These are phyloP conservation scores for Phytopythium ostracodes DNA, from an alignment of 352 stramenopile species.

Conservation along the genomic window DNA sequence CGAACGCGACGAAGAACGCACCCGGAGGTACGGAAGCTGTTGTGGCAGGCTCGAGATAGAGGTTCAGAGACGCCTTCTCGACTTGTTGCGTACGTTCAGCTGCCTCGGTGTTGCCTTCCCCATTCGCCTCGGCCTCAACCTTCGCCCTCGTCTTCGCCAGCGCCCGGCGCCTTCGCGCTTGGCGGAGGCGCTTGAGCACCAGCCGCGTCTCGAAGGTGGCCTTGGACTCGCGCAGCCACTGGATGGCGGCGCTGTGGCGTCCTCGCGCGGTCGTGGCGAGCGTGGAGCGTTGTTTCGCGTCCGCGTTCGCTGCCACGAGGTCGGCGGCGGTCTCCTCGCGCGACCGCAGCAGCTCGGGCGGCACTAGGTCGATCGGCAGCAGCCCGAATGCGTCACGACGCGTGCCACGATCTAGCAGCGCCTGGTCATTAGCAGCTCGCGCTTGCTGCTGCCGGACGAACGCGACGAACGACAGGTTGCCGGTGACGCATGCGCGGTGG, in stretches of 20 bases:
- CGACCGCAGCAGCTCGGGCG: slow-evolving; percentile 37
- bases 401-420: slow-evolving; percentile 20
- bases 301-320: slow-evolving; percentile 1
- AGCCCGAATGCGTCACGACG: slow-evolving; percentile 47
- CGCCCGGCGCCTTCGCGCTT: not conserved
- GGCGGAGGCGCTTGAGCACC: slow-evolving; percentile 5
- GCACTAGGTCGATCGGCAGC: slow-evolving; percentile 52
- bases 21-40: not conserved
- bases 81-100: not conserved
- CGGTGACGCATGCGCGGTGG: slow-evolving; percentile 53
- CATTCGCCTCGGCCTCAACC: slow-evolving; percentile 5
- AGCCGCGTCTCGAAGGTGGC: slow-evolving; percentile 18
- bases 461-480: slow-evolving; percentile 51
- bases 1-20: slow-evolving; percentile 38
- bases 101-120: not conserved
- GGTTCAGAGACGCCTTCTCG: no score
- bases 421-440: not conserved
- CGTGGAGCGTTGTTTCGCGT: not conserved
- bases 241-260: slow-evolving; percentile 27
- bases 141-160: not conserved
- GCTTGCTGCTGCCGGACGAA: slow-evolving; percentile 33
- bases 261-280: slow-evolving; percentile 15
- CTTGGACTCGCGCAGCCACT: slow-evolving; percentile 33
- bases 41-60: not conserved
- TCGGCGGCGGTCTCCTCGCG: slow-evolving; percentile 19